Conservation (phyloP, 768 basidiomycete genomes). For the Suillus luteus region DNA sequence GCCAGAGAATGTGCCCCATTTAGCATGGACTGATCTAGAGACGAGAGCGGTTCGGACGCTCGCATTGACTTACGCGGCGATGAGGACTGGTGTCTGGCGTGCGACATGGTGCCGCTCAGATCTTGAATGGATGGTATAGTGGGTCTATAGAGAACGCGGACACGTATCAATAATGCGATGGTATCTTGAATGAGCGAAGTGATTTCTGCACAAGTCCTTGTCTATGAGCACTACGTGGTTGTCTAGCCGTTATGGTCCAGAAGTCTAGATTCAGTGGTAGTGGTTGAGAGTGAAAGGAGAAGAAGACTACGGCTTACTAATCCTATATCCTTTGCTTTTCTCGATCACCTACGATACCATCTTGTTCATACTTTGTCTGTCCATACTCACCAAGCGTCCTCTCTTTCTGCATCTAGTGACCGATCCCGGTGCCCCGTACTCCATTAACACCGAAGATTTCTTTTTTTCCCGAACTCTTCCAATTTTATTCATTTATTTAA, state of each 20-base stretch:
- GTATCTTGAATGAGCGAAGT: background rate
- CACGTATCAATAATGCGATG: background rate
- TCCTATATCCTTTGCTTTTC: background rate
- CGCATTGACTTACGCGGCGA: constrained; percentile 7
- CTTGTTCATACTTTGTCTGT: constrained; percentile 5
- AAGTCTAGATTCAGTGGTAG: background rate
- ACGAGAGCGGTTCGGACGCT: constrained; percentile 31
- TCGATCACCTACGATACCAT: constrained; percentile 7
- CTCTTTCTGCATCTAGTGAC: background rate
- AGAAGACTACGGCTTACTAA: constrained; percentile 5
- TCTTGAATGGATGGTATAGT: constrained; percentile 6
- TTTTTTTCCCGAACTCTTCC: background rate
- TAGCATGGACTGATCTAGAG: constrained; percentile 33
- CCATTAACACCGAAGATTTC: background rate
- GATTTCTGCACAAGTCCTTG: background rate
- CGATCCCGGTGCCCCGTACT: background rate
- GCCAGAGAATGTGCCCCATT: constrained; percentile 65
- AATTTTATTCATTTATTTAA: constrained; percentile 29
- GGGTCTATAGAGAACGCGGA: background rate
- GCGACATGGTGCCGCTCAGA: constrained; percentile 4
- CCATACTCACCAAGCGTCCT: background rate
- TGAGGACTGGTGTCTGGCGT: constrained; percentile 2
- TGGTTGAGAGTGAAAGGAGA: constrained; percentile 5
- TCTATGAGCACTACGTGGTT: background rate
- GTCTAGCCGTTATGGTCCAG: background rate